Percentiles rank a stretch among this genome's conserved stretches.
Conservation (phyloP, 2,329 filamentous ascomycete species). For the Calycina herbarum region DNA sequence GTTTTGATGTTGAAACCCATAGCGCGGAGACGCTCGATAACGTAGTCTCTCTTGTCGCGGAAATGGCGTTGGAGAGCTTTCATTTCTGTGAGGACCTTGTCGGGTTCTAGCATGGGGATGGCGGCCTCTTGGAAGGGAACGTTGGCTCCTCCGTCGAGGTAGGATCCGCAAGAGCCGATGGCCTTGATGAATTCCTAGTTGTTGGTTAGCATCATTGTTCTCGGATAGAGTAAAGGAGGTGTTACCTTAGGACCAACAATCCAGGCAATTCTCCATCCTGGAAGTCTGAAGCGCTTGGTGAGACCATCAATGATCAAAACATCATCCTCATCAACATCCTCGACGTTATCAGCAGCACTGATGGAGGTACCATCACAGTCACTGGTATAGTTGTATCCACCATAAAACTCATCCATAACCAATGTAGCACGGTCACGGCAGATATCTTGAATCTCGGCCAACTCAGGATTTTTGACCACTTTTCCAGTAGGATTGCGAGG, state of each 20-base stretch:
- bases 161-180: slow-evolving; percentile 87
- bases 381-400: slow-evolving; percentile 92
- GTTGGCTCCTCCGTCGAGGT: slow-evolving; percentile 92
- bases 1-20: slow-evolving; percentile 88
- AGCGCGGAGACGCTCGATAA: slow-evolving; percentile 72
- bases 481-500: slow-evolving; percentile 92
- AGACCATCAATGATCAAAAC: slow-evolving; percentile 94
- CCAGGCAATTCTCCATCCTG: slow-evolving; percentile 96
- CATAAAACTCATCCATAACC: slow-evolving; percentile 96
- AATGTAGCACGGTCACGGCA: slow-evolving; percentile 88
- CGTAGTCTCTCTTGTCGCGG: slow-evolving; percentile 87
- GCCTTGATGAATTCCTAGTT: slow-evolving; percentile 81
- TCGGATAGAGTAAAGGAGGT: background rate
- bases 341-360: slow-evolving; percentile 83
- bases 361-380: slow-evolving; percentile 89
- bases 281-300: slow-evolving; percentile 94
- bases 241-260: slow-evolving; percentile 78
- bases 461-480: slow-evolving; percentile 79
- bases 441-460: slow-evolving; percentile 89
- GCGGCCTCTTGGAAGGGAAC: slow-evolving; percentile 95
- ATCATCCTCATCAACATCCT: slow-evolving; percentile 86
- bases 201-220: background rate
- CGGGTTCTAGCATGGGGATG: slow-evolving; percentile 87
- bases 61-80: slow-evolving; percentile 85
- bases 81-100: slow-evolving; percentile 82